Percentiles rank a stretch among this genome's conserved stretches.
These are phyloP conservation scores for Cladophialophora yegresii DNA, from an alignment of 2,329 filamentous ascomycete species.

Conservation along the genomic window DNA sequence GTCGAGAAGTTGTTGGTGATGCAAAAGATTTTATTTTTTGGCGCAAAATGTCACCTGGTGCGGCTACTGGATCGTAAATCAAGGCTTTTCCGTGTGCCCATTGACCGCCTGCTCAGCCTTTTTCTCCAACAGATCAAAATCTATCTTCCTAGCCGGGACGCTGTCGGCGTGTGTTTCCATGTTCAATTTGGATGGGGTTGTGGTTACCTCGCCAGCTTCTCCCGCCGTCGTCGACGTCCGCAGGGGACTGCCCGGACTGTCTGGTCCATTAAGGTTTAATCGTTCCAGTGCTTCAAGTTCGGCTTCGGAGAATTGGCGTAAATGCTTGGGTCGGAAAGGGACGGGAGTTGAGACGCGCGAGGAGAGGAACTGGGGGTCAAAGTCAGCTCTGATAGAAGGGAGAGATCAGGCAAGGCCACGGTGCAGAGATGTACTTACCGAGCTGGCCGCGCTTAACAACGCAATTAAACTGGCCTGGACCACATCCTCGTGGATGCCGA, in stretches of 20 bases:
- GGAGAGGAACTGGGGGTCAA: constrained; percentile 64
- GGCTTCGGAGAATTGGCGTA: constrained; percentile 52
- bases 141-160: constrained; percentile 35
- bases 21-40: not conserved
- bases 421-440: constrained; percentile 62
- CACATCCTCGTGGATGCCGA: constrained; percentile 89
- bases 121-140: constrained; percentile 45
- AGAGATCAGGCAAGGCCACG: too few species aligned
- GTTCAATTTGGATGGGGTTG: constrained; percentile 36
- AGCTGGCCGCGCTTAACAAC: constrained; percentile 79
- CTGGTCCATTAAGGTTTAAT: constrained; percentile 37
- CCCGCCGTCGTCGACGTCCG: constrained; percentile 29
- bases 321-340: constrained; percentile 60
- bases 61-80: not conserved
- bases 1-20: not conserved
- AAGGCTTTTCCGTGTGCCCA: constrained; percentile 14
- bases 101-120: constrained; percentile 39
- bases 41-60: not conserved
- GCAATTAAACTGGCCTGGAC: constrained; percentile 87
- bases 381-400: constrained; percentile 3
- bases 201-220: constrained; percentile 18
- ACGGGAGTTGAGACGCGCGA: constrained; percentile 70
- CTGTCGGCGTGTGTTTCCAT: constrained; percentile 34
- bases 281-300: constrained; percentile 50
- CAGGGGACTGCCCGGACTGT: constrained; percentile 29